Base-by-base conservation (phyloP, 2,329 filamentous ascomycete genomes). In the Aspergillus sp. region DNA sequence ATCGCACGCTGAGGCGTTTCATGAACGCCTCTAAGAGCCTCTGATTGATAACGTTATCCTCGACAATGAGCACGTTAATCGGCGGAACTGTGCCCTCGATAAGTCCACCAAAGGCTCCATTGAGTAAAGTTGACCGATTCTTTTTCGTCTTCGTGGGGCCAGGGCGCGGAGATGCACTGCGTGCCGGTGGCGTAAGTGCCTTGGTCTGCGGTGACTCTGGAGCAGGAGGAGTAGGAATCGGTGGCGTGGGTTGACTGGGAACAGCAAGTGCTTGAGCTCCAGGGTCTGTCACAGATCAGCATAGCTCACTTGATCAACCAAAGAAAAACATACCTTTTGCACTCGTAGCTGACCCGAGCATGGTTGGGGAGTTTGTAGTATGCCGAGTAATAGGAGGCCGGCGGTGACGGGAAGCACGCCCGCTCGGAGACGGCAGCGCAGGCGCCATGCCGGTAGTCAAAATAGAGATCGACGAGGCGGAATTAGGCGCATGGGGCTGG, bases 41-140 rank as follows among this genome's bases (percentile, higher is more conserved):
- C 68, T 98, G 82, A 74, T 98, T 99, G 84, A 99, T 98, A 66
- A 95, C 93, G 77, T 99, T 99, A 80, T 99, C 95, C 80, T 99
- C 95, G 15, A 99, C 95, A 63, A 99, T 97, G 48, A 99, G 83
- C 7, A 98, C 93, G 69, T 96, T 98, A 80, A 99, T 98, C 1
- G 95, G 94, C 7, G 95, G 95, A 0, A 98, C 92, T 1, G 89
- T 89, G 57, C 89, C 90, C 68, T 94, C 92, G 30, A 96, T 84
- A 70, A 91, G 83, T 31, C 86, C 88, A 4, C 88, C 82, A 28
- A 63, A 90, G 72, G 71, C 74, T 8, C 74, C 72, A 54, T 72
- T 71, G n/a, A 70, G 55, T 22, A 68, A 60, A 41, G 73, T 74
- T 54, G 70, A 68, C 59, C 63, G 71, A 60, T 72, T 64, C 51